Base-by-base conservation (phyloP, 2,329 filamentous ascomycete genomes). In the Cryoendolithus antarcticus region DNA sequence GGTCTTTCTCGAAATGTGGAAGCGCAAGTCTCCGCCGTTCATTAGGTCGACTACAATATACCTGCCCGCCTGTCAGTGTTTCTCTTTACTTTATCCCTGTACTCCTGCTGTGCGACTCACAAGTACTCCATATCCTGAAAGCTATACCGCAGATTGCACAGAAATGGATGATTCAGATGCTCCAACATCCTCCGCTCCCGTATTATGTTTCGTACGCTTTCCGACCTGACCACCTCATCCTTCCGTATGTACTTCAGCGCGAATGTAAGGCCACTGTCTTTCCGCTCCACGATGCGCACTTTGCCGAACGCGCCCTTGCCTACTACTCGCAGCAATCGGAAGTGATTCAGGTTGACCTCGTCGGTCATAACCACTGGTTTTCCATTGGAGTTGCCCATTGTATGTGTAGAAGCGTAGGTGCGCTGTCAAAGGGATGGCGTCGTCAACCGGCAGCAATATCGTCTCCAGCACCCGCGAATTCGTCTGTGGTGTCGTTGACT, bases 71-170 rank as follows among this genome's bases (percentile, higher is more conserved):
- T 24, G 33, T 35, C 11, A 32, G 28, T 27, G 6, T 32, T 6
- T 6, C 10, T n/a, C 33, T 21, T 19, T 19, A 19, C 15, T 5
- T 3, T 5, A 19, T 19, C 15, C 15, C 15, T 19, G 15, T 19
- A 5, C 15, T 19, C 15, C 15, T 5, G 15, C 15, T 19, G 15
- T 19, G 15, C 15, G 15, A 19, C 83, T 56, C 71, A 94, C 86
- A 98, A 82, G 65, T 98, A 98, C 63, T 98, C 91, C 53, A 96
- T 86, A 63, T 98, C 91, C 65, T 98, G 91, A 60, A 98, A 98
- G 65, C 88, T 95, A 67, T 96, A 98, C 55, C 91, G 83, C 69
- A 98, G 69, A 63, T 98, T 98, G 69, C 89, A 96, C 51, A 98
- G 82, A 62, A 96, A 98, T 19, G 89, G 86, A 57, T 98, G 91